These are phyloP conservation scores for Lasiodiplodia sp. DNA, from an alignment of 2,329 filamentous ascomycete genomes.

Conservation along the genomic window DNA sequence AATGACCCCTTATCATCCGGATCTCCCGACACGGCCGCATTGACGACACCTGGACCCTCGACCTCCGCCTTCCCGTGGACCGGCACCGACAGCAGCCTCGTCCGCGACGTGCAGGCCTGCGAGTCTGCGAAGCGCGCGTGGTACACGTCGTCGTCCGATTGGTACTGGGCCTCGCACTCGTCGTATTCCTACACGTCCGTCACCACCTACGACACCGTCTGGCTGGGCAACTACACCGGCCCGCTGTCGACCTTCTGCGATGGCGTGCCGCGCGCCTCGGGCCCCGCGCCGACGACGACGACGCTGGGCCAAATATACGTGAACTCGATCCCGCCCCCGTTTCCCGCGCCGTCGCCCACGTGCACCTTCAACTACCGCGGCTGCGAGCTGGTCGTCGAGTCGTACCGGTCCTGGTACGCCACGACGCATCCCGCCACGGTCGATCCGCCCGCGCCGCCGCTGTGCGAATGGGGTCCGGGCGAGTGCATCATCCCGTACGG, in stretches of 20 bases:
- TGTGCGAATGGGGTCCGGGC: slow-evolving; percentile 6
- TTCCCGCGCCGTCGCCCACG: slow-evolving; percentile 12
- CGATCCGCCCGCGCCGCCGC: slow-evolving; percentile 2
- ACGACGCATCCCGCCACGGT: slow-evolving; percentile 8
- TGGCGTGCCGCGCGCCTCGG: slow-evolving; percentile 11
- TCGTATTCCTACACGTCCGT: slow-evolving; percentile 19
- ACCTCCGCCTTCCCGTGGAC: slow-evolving; percentile 18
- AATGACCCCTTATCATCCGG: slow-evolving; percentile 20
- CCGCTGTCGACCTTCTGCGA: slow-evolving; percentile 25
- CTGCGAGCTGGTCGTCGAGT: slow-evolving; percentile 18
- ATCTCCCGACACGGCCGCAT: slow-evolving; percentile 15
- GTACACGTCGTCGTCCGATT: slow-evolving; percentile 6
- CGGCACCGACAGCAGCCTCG: slow-evolving; percentile 19
- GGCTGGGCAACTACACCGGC: slow-evolving; percentile 23
- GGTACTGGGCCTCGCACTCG: slow-evolving; percentile 13
- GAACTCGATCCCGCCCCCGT: background rate
- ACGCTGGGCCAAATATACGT: background rate
- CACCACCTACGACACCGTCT: background rate
- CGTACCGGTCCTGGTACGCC: background rate
- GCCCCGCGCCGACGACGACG: slow-evolving; percentile 7
- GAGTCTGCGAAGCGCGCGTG: slow-evolving; percentile 17
- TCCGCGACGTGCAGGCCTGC: background rate
- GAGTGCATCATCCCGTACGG: slow-evolving; percentile 10
- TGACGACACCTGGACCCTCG: slow-evolving; percentile 16
- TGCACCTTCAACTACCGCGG: slow-evolving; percentile 27